Evolutionary conservation across 176 grass and related monocot species (phyloP), one percentile per base, ranked within the genome.

Genomic region (Eleusine coracana): DNA sequence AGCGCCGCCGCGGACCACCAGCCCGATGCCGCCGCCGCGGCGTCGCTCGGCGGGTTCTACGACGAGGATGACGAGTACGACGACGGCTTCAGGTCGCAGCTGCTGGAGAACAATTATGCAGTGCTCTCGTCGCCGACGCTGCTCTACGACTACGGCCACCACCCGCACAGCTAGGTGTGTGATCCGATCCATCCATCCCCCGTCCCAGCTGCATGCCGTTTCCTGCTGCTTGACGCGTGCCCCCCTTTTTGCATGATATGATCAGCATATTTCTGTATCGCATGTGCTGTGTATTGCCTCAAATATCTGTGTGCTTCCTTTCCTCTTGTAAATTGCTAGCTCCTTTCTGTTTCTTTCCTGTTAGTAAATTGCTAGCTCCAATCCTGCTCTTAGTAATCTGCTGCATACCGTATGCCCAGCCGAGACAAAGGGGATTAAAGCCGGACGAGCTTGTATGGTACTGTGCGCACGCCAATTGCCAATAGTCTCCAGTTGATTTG

Each of bases 141-240:
- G 60, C 49, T 87, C 84, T 86, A 71, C 48, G 92, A 94, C 82
- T 86, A 71, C 56, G 86, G 89, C 78, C 80, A 94, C 87, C 75
- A 79, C 84, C 84, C 78, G 51, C 61, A 83, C 79, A 28, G 23
- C 61, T 83, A 90, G 84, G 88, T 90, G 70, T 60, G 76, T 62
- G 55, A 83, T 34, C 68, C 71, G 25, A 81, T 39, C 82, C 7
- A 48, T 67, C 27, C 27, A 79, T 27, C 39, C 68, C 14, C 13
- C 27, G 54, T 66, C 49, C n/a, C 66, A 1, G 66, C 66, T 42
- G 66, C 66, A 69, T 69, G 66, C 8, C 18, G 36, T 20, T 63
- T 29, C 5, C 66, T 50, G 51, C 80, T 13, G 51, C 80, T 13
- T 70, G 78, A 40, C 66, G 74, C 81, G 59, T 74, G 75, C 42